Evolutionary conservation across 2,329 filamentous ascomycete species (phyloP).

Genomic region (Pestalotiopsis fici): DNA sequence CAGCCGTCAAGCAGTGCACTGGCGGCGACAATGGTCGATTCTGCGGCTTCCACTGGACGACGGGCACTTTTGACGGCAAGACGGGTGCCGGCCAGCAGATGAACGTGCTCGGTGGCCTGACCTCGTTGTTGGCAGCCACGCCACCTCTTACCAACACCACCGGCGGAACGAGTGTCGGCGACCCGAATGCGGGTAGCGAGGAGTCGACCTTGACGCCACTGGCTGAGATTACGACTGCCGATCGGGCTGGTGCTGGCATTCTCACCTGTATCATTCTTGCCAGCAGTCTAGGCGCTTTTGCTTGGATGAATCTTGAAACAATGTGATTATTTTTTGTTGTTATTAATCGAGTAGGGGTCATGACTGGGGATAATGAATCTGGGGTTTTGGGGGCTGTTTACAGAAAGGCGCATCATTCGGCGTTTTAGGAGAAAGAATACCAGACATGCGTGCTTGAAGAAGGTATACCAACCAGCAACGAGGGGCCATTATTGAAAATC

Average conservation of each 20-base stretch:
- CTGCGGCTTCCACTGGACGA: conserved; percentile 66
- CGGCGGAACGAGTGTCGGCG: conserved; percentile 51
- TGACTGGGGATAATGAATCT: background rate
- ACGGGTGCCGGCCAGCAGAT: conserved; percentile 58
- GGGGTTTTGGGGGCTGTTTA: background rate
- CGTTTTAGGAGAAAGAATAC: background rate
- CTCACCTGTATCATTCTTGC: conserved; percentile 46
- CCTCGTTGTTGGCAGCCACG: conserved; percentile 36
- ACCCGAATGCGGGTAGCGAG: conserved; percentile 43
- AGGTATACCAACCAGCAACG: background rate
- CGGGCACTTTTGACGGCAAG: conserved; percentile 38
- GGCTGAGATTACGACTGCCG: conserved; percentile 40
- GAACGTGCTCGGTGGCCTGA: conserved; percentile 54
- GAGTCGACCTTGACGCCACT: conserved; percentile 20
- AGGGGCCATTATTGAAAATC: background rate
- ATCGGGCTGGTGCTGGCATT: conserved; percentile 50
- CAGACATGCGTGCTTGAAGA: background rate
- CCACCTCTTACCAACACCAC: conserved; percentile 48
- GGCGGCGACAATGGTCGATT: conserved; percentile 57
- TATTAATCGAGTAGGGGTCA: background rate
- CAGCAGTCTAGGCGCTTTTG: conserved; percentile 42
- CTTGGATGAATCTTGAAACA: conserved; percentile 45
- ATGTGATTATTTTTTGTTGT: background rate
- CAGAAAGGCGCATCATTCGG: background rate
- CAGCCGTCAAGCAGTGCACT: conserved; percentile 63